Base-by-base conservation (phyloP, 306 rosid genomes). In the Carpinus viminea region DNA sequence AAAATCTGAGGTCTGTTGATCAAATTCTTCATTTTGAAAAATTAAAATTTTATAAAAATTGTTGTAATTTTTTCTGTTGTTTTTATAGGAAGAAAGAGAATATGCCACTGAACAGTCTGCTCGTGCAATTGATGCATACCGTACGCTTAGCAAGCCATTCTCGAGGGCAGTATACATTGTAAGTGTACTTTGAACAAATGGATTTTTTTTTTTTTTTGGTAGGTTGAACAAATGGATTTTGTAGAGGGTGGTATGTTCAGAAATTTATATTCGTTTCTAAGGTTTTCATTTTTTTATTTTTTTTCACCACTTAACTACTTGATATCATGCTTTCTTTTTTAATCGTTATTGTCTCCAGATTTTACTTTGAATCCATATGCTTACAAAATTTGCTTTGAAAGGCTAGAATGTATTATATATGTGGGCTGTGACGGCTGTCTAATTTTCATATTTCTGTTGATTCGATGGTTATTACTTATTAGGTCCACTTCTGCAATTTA, bases 61-160 rank as follows among this genome's bases (percentile, higher is more conserved):
- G 9, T 45, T 51, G 57, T 13, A 34, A 21, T 20, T 74, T 61
- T 77, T 77, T 82, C 76, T 11, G 57, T 75, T 28, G 48, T 72
- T 83, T 84, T 54, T 56, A 4, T 74, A 93, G 99, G 79, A 76
- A 81, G 98, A 95, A 86, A 90, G 93, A 82, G 97, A 83, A 66
- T 90, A 85, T 83, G 94, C 99, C 74, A 97, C 98, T 18, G 96
- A 87, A 56, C 98, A 95, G 84, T 95, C 98, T 85, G 93, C 94
- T 70, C 88, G 91, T 81, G 97, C 93, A 80, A 93, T 87, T 73
- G 92, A 95, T 88, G 99, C 99, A 4, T 93, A 87, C 78, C 83
- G 72, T 38, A 95, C 97, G 0, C 98, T 95, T 68, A 86, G 82
- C 83, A 90, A 82, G 65, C 94, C 99, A n/a, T 86, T 95, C 84